These are phyloP conservation scores for Phaffia australis DNA, from an alignment of 768 basidiomycete species.

Conservation along the genomic window DNA sequence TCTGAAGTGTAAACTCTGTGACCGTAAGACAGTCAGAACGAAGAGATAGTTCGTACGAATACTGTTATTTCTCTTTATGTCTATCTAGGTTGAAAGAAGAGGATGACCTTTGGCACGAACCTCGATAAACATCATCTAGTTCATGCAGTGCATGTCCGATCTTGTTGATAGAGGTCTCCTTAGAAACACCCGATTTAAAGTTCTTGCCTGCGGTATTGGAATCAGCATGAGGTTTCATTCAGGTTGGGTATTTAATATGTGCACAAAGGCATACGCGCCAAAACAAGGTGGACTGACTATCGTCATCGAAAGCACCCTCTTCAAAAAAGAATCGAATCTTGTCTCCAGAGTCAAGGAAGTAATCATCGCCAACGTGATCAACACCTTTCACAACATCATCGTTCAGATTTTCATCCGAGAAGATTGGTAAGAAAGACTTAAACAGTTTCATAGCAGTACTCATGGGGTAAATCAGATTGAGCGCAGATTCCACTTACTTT, in stretches of 20 bases:
- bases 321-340: constrained; percentile 90
- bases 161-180: constrained; percentile 75
- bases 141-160: constrained; percentile 62
- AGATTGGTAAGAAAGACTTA: not conserved
- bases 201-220: constrained; percentile 40
- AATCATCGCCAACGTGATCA: constrained; percentile 77
- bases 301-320: constrained; percentile 62
- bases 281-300: constrained; percentile 27
- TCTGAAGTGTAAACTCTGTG: constrained; percentile 59
- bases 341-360: constrained; percentile 83
- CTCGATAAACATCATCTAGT: constrained; percentile 68
- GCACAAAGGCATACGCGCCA: too few relatives aligned
- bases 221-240: not conserved
- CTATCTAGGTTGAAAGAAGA: too few relatives aligned
- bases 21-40: too few relatives aligned
- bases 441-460: not conserved
- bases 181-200: constrained; percentile 44
- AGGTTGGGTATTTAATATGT: too few relatives aligned
- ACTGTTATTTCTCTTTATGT: too few relatives aligned
- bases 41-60: too few relatives aligned
- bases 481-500: constrained; percentile 22
- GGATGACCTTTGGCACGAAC: too few relatives aligned
- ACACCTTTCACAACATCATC: constrained; percentile 41
- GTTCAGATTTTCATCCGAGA: too few relatives aligned
- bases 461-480: not conserved